A percentile compares a stretch with the other conserved stretches of the same genome.
Conservation (phyloP, 164 flowering plant species). For the Kingdonia uniflora region DNA sequence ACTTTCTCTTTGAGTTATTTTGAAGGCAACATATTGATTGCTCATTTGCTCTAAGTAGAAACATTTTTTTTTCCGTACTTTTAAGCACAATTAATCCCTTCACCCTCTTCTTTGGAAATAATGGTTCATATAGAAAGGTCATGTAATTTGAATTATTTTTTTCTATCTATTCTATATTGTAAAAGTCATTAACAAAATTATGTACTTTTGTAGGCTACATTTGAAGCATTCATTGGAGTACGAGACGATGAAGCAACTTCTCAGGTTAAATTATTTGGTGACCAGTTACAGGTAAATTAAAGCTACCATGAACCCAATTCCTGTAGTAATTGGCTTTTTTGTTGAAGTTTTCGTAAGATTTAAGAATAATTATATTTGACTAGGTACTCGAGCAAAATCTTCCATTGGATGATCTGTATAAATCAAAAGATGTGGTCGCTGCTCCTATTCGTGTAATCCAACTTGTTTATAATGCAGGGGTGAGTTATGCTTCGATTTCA, state of each 20-base stretch:
- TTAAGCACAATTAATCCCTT: too few species aligned
- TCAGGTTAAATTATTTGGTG: slow-evolving; percentile 83
- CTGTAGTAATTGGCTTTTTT: neutral
- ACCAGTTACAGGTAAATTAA: slow-evolving; percentile 54
- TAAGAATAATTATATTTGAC: slow-evolving; percentile 1
- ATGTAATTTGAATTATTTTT: too few species aligned
- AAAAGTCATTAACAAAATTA: too few species aligned
- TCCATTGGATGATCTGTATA: slow-evolving; percentile 68
- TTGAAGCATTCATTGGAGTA: slow-evolving; percentile 88
- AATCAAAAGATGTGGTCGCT: slow-evolving; percentile 67
- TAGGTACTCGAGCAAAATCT: slow-evolving; percentile 86
- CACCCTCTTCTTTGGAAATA: too few species aligned
- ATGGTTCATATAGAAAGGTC: too few species aligned
- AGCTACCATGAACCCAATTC: neutral
- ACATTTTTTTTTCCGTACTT: too few species aligned
- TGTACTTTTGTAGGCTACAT: slow-evolving; percentile 57
- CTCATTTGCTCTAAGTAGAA: too few species aligned
- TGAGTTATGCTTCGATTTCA: slow-evolving; percentile 20
- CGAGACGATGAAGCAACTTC: slow-evolving; percentile 83
- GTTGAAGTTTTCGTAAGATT: too few species aligned
- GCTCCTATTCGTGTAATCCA: slow-evolving; percentile 94
- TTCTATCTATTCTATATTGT: too few species aligned
- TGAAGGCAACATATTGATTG: too few species aligned
- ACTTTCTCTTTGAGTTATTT: too few species aligned
- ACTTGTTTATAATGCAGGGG: slow-evolving; percentile 84